Conservation (phyloP, 805 yeast species). For the Ogataea corticis region DNA sequence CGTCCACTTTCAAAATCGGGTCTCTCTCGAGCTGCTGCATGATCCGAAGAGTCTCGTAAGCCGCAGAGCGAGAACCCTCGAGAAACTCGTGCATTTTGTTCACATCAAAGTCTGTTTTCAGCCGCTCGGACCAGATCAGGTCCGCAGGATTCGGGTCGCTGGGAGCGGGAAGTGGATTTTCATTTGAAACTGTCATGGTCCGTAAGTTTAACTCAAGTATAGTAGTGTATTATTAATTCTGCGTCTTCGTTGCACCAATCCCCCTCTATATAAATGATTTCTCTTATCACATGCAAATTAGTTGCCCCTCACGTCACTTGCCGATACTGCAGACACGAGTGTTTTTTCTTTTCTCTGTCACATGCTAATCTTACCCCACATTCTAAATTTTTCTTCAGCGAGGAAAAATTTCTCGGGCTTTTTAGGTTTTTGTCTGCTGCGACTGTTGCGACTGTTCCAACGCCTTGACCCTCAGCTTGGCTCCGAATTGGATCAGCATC, state of each 20-base stretch:
- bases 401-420: neutral
- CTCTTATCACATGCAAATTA: conserved; percentile 11
- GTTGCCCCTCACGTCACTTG: too few relatives aligned
- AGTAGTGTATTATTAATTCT: too few relatives aligned
- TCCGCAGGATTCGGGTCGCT: conserved; percentile 38
- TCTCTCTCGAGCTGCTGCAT: conserved; percentile 65
- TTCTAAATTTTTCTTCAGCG: neutral
- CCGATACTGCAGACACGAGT: neutral
- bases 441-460: conserved; percentile 2
- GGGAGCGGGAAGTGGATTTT: conserved; percentile 27
- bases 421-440: too few relatives aligned
- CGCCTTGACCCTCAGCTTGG: conserved; percentile 32
- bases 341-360: neutral
- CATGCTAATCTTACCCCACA: conserved; percentile 7
- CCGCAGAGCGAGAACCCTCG: conserved; percentile 49
- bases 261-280: too few relatives aligned
- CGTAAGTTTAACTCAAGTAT: too few relatives aligned
- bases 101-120: conserved; percentile 40
- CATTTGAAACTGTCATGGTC: neutral
- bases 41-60: conserved; percentile 47
- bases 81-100: conserved; percentile 55
- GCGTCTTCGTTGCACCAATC: too few relatives aligned
- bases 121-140: conserved; percentile 47
- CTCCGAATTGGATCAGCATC: conserved; percentile 42
- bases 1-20: conserved; percentile 57